A percentile compares a stretch with the other conserved stretches of the same genome.
Conservation (phyloP, 139 green algal species). For the Chlorella sp. region DNA sequence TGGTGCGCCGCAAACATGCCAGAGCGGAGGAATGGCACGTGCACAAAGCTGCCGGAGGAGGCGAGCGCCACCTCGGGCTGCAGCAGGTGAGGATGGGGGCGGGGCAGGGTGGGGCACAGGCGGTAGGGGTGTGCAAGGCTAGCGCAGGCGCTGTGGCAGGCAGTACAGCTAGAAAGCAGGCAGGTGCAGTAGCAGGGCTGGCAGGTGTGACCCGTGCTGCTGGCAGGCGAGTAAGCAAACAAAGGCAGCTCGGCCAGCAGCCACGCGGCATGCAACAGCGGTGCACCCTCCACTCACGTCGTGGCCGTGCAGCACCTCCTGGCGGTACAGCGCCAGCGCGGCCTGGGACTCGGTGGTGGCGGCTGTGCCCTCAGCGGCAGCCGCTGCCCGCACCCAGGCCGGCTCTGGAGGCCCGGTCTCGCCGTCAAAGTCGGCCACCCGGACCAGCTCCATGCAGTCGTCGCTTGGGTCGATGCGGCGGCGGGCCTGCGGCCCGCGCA, state of each 20-base stretch:
- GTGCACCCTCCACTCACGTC: slow-evolving; percentile 2
- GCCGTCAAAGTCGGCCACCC: too few species aligned
- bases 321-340: slow-evolving; percentile 7
- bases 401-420: not conserved
- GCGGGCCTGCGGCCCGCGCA: too few species aligned
- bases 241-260: too few species aligned
- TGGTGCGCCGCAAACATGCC: slow-evolving; percentile 24
- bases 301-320: slow-evolving; percentile 9
- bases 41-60: not conserved
- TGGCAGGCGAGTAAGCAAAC: too few species aligned
- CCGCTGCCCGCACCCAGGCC: not conserved
- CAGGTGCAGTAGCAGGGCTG: not conserved
- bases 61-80: not conserved
- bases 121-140: too few species aligned
- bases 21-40: slow-evolving; percentile 17
- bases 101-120: not conserved
- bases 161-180: not conserved
- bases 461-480: too few species aligned
- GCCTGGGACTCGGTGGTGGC: not conserved
- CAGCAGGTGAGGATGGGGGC: not conserved
- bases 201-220: too few species aligned
- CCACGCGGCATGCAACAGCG: too few species aligned
- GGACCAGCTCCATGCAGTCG: too few species aligned
- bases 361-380: not conserved
- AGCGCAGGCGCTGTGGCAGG: too few species aligned